A percentile compares a stretch with the other conserved stretches of the same genome.
phyloP scores from a whole-genome alignment of 202 grass and related monocot species.

The Eragrostis tef region DNA sequence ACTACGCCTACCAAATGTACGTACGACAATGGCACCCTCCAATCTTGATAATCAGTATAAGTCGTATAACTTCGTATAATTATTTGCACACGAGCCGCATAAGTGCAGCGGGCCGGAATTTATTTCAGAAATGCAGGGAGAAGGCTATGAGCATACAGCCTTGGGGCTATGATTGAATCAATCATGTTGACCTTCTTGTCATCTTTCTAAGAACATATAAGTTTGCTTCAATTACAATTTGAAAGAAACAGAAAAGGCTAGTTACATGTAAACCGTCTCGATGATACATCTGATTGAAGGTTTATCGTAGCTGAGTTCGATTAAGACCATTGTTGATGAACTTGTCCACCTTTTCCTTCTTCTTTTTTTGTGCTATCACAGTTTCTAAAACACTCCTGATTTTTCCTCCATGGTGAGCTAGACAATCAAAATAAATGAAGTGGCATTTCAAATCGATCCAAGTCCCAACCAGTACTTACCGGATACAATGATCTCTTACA shows the following conservation, averaged over 20 bases:
- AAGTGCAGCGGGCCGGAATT: slow-evolving; percentile 1
- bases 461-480: slow-evolving; percentile 10
- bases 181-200: background rate
- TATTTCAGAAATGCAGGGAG: too few relatives aligned
- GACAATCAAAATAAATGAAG: background rate
- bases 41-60: background rate
- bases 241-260: background rate
- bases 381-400: background rate
- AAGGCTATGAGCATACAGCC: background rate
- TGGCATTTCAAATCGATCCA: slow-evolving; percentile 1
- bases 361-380: background rate
- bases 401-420: background rate
- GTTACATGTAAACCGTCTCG: background rate
- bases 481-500: background rate
- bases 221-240: slow-evolving; percentile 11
- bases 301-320: background rate
- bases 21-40: background rate
- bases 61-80: too few relatives aligned
- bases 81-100: slow-evolving; percentile 15
- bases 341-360: background rate
- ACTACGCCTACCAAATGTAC: slow-evolving; percentile 10
- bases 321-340: background rate
- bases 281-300: background rate
- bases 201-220: slow-evolving; percentile 35
- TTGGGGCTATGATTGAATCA: slow-evolving; percentile 7